Evolutionary conservation across 1,284 basidiomycete genomes (phyloP), one percentile per base, ranked within the genome.

Genomic region (Leccinum subrobustum): DNA sequence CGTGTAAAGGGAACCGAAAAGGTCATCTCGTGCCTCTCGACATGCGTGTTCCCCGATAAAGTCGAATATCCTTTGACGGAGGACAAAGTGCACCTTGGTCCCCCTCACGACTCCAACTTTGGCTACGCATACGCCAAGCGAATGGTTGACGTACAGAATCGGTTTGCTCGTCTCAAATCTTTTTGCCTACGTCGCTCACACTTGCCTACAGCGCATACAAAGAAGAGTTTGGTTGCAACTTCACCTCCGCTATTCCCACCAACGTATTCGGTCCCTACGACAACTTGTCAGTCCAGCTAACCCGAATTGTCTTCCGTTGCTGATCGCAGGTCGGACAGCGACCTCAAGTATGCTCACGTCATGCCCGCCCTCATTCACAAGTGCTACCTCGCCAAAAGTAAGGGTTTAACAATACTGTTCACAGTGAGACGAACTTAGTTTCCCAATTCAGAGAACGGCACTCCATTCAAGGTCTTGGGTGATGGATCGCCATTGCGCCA

Each of bases 71-170:
- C 94, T 6, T 83, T 96, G n/a, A 90, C 92, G 65, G 94, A 96
- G 78, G 85, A 81, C 62, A 94, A 93, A 78, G 88, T 96, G 61
- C 94, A 96, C 75, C 81, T 83, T 39, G 94, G 94, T 6, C 90
- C 91, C 33, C 94, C 94, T 4, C 94, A 96, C 71, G 81, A 88
- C 61, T 92, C 89, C 67, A 96, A 96, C 81, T 95, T 93, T 77
- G 94, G 93, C 16, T 96, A 96, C 68, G 89, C 94, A 1, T 89
- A 96, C 67, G 93, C 92, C 37, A 96, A 96, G 77, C 83, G 94
- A n/a, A 83, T 96, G 80, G 92, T 96, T 3, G 94, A 96, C 73
- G 86, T 95, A 1, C 91, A 94, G 72, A 96, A 96, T 71, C 92
- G 90, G 93, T 95, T 64, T 59, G 87, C 71, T 48, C 20, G 1